Base-by-base conservation (phyloP, 2,329 filamentous ascomycete genomes). In the Zasmidium citrigriseum region DNA sequence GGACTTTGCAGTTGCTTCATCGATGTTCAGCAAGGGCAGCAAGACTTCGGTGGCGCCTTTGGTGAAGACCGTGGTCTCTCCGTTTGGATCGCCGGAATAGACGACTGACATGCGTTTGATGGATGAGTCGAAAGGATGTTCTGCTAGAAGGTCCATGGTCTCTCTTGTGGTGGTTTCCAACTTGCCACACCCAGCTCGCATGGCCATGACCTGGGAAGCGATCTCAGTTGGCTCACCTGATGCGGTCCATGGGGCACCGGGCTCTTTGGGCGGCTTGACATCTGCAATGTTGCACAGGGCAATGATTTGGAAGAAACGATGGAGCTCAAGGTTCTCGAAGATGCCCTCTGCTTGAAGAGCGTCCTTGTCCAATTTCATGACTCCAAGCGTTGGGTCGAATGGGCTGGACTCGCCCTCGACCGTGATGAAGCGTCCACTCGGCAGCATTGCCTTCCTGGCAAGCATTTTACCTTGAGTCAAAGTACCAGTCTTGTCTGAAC, bases 161-260 rank as follows among this genome's bases (percentile, higher is more conserved):
- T 52, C 47, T 14, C 47, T 20, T 22, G 47, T 22, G 11, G 52
- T 56, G 1, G 41, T 46, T 16, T 56, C 48, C 16, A 60, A 41
- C 55, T 68, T 71, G 23, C 66, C 64, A 46, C 64, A 66, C 2
- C 54, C 63, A 67, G 89, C 89, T 10, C 88, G 83, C 55, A 82
- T 84, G 5, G 86, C 86, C 70, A 90, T 88, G 0, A 90, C 87
- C 64, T 90, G 87, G 25, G 90, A 86, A 1, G 88, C 88, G 59
- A 90, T 89, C 65, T 90, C 88, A 0, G 87, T 90, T 0, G 86
- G 85, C 62, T 89, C 86, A 22, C 86, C 87, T 29, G 64, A 83
- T 78, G 83, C 85, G 54, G 83, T 79, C 86, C 86, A 89, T 34
- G 80, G 76, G 12, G 80, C 77, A 12, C 83, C 76, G 48, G 75